These are phyloP conservation scores for Tuber aestivum DNA, from an alignment of 495 filamentous ascomycete species.

Conservation along the genomic window DNA sequence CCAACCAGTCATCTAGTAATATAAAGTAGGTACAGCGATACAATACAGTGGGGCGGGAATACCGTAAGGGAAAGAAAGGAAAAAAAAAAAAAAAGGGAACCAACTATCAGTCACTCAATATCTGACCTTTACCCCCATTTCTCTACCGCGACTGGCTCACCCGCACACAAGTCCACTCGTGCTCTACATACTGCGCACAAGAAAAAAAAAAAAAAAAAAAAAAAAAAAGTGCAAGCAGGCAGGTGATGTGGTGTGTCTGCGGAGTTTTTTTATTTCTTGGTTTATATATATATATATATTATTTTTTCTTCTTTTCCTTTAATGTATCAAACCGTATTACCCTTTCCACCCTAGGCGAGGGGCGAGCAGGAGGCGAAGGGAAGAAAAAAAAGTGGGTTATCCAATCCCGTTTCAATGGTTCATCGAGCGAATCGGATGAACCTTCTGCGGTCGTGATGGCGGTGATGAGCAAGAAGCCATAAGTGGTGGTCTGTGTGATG, in stretches of 20 bases:
- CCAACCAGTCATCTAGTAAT: not conserved
- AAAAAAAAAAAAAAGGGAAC: not conserved
- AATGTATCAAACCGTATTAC: not conserved
- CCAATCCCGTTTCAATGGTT: not conserved
- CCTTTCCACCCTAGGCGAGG: not conserved
- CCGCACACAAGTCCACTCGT: not conserved
- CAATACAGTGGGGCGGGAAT: not conserved
- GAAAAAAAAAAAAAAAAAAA: no score
- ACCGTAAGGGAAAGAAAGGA: not conserved
- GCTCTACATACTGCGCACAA: not conserved
- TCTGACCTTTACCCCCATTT: not conserved
- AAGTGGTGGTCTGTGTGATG: constrained; percentile 5
- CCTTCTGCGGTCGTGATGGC: not conserved
- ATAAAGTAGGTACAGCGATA: constrained; percentile 2
- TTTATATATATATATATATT: not conserved
- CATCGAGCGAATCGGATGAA: constrained; percentile 3
- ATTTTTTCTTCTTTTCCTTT: not conserved
- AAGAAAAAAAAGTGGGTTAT: not conserved
- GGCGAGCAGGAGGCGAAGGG: not conserved
- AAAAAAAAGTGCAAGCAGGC: not conserved
- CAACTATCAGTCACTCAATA: constrained; percentile 1
- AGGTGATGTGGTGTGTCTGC: constrained; percentile 1
- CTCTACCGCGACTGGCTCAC: not conserved
- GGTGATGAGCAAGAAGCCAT: not conserved
- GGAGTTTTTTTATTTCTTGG: constrained; percentile 1